Evolutionary conservation across 2,329 filamentous ascomycete genomes (phyloP), one percentile per base, ranked within the genome.

Genomic region (Penicillium carneum): DNA sequence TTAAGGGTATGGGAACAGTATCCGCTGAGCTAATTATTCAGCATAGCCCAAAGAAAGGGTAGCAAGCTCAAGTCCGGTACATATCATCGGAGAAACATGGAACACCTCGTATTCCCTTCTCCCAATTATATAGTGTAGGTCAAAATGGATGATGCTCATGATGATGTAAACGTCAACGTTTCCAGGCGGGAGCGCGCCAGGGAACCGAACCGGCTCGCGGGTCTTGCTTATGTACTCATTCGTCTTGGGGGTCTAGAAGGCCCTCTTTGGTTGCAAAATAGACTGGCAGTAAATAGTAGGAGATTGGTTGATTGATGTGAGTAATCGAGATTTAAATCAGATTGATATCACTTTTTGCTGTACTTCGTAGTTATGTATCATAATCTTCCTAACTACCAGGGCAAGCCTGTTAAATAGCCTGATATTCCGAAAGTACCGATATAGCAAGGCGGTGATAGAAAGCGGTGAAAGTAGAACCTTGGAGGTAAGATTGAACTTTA

Each of bases 121-220:
- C 9, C 12, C 47, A 49, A 49, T 49, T 36, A 36, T 46, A 20
- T 29, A 55, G 36, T 20, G 14, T 10, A 63, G 41, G 41, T 54
- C 50, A 36, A 62, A 66, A 49, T 61, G 56, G 59, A 66, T 69
- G 68, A 70, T 70, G 68, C 63, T 70, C 68, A 70, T 59, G 45
- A 69, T 70, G 68, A 70, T 69, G 68, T 67, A 69, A 69, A 67
- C 42, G 50, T 59, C 49, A 52, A 55, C 11, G 52, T 33, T 47
- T 8, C 52, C 52, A 48, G 23, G 34, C 52, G 52, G 52, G 52
- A 55, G 52, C 41, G 63, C 68, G 61, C 68, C 66, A 64, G 42
- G 67, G 53, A 66, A 67, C 43, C 43, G 23, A 23, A 23, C 18
- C 41, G 5, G 45, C 4, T n/a, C 43, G 54, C 50, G 63, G 60